Percentiles rank a stretch among this genome's conserved stretches.
Evolutionary conservation across 2,329 filamentous ascomycete genomes (phyloP).

Genomic region (Pseudogymnoascus destructans): DNA sequence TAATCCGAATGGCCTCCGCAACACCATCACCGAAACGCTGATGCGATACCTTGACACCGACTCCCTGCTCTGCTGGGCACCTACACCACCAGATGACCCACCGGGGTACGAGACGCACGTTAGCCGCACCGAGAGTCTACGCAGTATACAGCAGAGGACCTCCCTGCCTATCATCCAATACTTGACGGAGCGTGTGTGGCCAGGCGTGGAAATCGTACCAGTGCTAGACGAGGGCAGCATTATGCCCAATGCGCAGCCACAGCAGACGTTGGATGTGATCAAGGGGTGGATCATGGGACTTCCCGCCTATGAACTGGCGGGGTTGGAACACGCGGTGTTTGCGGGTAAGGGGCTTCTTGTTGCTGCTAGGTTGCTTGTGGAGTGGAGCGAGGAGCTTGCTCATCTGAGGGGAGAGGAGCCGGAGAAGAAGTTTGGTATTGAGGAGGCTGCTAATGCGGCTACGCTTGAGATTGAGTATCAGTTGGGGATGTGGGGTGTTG

Average conservation of each 20-base stretch:
- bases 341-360: slow-evolving; percentile 79
- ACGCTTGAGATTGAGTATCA: slow-evolving; percentile 86
- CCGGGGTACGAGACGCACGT: slow-evolving; percentile 33
- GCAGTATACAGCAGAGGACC: slow-evolving; percentile 56
- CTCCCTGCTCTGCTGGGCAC: slow-evolving; percentile 82
- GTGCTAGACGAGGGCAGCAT: slow-evolving; percentile 72
- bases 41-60: slow-evolving; percentile 88
- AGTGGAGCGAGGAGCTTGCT: slow-evolving; percentile 70
- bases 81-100: slow-evolving; percentile 36
- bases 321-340: slow-evolving; percentile 68
- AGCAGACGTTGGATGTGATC: slow-evolving; percentile 64
- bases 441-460: slow-evolving; percentile 65
- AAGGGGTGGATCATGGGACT: slow-evolving; percentile 63
- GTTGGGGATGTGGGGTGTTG: slow-evolving; percentile 83
- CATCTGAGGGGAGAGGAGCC: slow-evolving; percentile 31
- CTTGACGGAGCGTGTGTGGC: slow-evolving; percentile 65
- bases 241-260: slow-evolving; percentile 58
- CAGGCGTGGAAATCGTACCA: slow-evolving; percentile 63
- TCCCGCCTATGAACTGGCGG: slow-evolving; percentile 69
- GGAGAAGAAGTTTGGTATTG: slow-evolving; percentile 52
- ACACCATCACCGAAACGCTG: slow-evolving; percentile 51
- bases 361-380: slow-evolving; percentile 62
- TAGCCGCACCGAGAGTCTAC: slow-evolving; percentile 42
- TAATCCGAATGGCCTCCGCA: slow-evolving; percentile 37
- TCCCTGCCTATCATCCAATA: slow-evolving; percentile 60